These are phyloP conservation scores for Capsaspora owczarzaki DNA, from an alignment of 78 protist genomes.

Conservation along the genomic window DNA sequence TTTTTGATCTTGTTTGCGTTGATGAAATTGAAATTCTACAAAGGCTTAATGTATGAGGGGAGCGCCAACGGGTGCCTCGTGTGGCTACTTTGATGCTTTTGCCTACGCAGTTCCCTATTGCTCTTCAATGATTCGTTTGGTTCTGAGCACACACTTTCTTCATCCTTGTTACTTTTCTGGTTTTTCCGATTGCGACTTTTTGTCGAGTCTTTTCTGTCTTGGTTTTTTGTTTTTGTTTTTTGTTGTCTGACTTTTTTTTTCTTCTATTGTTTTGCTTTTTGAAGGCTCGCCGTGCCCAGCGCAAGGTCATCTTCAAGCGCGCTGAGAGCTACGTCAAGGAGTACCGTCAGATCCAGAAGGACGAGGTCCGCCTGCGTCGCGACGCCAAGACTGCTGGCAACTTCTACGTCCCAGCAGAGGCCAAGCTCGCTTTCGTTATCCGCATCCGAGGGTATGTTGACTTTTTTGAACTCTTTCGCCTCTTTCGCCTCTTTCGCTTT, in stretches of 20 bases:
- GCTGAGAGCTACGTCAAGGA: constrained; percentile 82
- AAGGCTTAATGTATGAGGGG: no score
- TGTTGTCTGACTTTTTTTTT: no score
- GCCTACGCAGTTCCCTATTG: neutral
- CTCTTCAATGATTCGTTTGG: no score
- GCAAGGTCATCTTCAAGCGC: constrained; percentile 54
- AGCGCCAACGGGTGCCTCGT: no score
- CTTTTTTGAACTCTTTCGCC: no score
- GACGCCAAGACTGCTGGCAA: constrained; percentile 75
- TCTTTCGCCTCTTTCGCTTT: no score
- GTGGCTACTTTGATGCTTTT: no score
- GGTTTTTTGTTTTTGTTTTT: neutral
- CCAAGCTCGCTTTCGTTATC: constrained; percentile 97
- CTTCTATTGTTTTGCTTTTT: neutral
- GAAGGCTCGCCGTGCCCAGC: constrained; percentile 25
- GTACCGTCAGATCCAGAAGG: constrained; percentile 67
- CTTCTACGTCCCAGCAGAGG: constrained; percentile 91
- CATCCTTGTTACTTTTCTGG: no score
- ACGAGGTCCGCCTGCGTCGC: constrained; percentile 57
- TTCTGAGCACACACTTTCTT: no score
- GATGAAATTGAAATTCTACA: neutral
- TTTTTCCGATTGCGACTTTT: neutral
- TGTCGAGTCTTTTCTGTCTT: neutral
- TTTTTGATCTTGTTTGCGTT: constrained; percentile 1
- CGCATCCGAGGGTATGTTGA: constrained; percentile 88